phyloP scores from a whole-genome alignment of 176 grass and related monocot genomes.

The Urochloa ruziziensis region DNA sequence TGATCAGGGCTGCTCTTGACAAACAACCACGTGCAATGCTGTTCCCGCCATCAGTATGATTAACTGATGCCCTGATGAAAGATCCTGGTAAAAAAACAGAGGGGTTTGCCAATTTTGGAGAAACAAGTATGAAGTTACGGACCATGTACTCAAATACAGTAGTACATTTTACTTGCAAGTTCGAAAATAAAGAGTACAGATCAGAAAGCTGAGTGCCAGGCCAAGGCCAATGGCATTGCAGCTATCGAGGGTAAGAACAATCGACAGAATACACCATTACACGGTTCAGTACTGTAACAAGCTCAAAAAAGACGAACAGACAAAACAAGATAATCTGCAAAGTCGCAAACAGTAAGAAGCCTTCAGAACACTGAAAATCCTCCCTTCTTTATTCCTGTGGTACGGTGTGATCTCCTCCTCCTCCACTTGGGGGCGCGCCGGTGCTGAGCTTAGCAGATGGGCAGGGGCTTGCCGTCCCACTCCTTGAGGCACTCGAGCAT shows the following conservation, averaged over 20 bases:
- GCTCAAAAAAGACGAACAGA: constrained; percentile 9
- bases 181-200: neutral
- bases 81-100: neutral
- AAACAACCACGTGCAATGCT: neutral
- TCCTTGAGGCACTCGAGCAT: constrained; percentile 78
- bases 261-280: neutral
- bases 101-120: neutral
- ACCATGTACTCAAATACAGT: neutral
- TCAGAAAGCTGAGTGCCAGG: constrained; percentile 6
- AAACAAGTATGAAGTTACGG: neutral
- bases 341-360: constrained; percentile 1
- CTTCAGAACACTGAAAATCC: constrained; percentile 25
- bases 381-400: constrained; percentile 10
- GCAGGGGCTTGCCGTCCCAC: constrained; percentile 75
- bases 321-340: constrained; percentile 11
- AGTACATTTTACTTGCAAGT: constrained; percentile 16
- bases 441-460: constrained; percentile 34
- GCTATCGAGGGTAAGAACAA: neutral
- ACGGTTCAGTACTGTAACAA: constrained; percentile 11
- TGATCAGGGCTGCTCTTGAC: neutral
- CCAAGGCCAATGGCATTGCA: constrained; percentile 11
- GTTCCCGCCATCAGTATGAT: neutral
- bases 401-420: constrained; percentile 12
- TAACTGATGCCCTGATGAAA: neutral
- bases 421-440: neutral